Base-by-base conservation (phyloP, 1,284 basidiomycete species). In the Lentinus polychrous region DNA sequence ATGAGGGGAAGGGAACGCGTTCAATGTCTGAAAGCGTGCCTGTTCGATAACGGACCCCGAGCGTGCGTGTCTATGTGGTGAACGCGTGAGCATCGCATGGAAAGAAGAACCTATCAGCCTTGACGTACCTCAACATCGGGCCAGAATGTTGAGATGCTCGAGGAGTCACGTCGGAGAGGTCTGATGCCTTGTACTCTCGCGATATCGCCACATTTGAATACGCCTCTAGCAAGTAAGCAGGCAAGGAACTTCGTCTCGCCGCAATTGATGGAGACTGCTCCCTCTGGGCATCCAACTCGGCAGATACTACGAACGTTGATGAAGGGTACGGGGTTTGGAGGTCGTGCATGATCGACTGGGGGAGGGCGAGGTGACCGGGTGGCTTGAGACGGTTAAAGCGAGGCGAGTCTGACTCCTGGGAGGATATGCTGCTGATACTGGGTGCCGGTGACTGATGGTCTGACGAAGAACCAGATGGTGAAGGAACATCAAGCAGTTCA, bases 221-320 rank as follows among this genome's bases (percentile, higher is more conserved):
- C 18, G 55, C 32, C 38, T 57, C 52, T 15, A 58, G 32, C 22
- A 64, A 55, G 48, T 61, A 57, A 22, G 54, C 17, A 2, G 62
- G 62, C 5, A 64, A 52, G 8, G 58, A 58, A 18, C 53, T 47
- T 14, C 56, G 54, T 22, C 57, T 57, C 12, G 32, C 27, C 11
- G 42, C 34, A 12, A 23, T 23, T 6, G 10, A 8, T 7, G 39
- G 17, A 22, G 17, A 40, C 17, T 14, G 8, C 22, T 40, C 39
- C 39, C 17, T 40, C 27, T 34, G 24, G 33, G 46, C 42, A 11
- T 39, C 45, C 42, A 38, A 33, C 35, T 42, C 34, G 22, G 39
- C 39, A 24, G 37, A 42, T 49, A 43, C 39, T 41, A 44, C 12
- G 27, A 43, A 15, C 14, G 31, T 37, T 32, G 31, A 49, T 20